Base-by-base conservation (phyloP, 2,329 filamentous ascomycete species). In the Aspergillus sp. region DNA sequence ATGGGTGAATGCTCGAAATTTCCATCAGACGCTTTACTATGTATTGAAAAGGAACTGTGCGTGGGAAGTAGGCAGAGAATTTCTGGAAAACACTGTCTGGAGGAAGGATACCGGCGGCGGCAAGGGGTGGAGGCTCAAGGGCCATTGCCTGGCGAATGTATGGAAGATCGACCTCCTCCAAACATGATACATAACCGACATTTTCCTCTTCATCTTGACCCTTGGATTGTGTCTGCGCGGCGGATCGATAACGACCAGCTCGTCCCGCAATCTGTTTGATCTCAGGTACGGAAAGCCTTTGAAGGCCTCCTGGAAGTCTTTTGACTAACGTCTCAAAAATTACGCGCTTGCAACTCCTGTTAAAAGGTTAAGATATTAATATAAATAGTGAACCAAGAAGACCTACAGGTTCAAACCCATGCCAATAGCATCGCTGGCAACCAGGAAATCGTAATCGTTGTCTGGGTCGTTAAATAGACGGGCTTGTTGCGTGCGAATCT, bases 241-340 rank as follows among this genome's bases (percentile, higher is more conserved):
- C 88, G 27, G 85, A 84, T 44, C 84, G 83, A 66, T 84, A 98
- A 37, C 93, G 84, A 27, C 93, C 93, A 9, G 93, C 93, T 52
- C 93, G 83, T 12, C 93, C 93, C 39, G 83, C 93, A 58, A 98
- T 98, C 62, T 98, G 93, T 66, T 95, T 96, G 57, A 96, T 76
- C 53, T 96, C 88, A 0, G 90, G 85, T 3, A 86, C 74, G 0
- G 76, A 71, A 26, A 98, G 73, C 4, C 74, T 68, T 11, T 80
- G 72, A 28, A 77, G 74, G 5, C 71, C 67, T 1, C 53, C 59
- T 1, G 85, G 85, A 49, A 90, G 78, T 52, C 77, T 85, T 64
- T 96, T 98, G 47, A 75, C 70, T 2, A 83, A 77, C 1, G 84
- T 76, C 58, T 95, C 88, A 52, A 98, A 93, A 42, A 98, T 80